phyloP scores from a whole-genome alignment of 495 filamentous ascomycete genomes.

The Acidiella bohemica region DNA sequence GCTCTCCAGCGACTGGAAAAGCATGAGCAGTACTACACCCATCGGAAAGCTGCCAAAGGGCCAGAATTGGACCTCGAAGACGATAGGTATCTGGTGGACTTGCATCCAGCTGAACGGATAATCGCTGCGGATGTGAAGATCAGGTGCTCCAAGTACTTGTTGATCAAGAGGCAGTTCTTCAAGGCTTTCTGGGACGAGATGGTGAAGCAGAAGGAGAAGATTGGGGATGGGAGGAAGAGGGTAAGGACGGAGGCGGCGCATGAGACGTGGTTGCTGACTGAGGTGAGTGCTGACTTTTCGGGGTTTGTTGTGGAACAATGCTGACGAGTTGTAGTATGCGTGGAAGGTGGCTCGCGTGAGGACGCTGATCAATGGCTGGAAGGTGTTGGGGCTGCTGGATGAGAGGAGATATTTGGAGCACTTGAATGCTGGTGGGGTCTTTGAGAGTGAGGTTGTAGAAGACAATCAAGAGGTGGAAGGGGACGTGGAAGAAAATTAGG shows the following conservation, averaged over 20 bases:
- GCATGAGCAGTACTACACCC: background rate
- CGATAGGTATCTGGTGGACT: slow-evolving; percentile 4
- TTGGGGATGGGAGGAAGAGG: background rate
- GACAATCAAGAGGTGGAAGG: no score
- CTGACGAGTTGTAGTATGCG: background rate
- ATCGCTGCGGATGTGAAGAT: background rate
- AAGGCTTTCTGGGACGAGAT: slow-evolving; percentile 5
- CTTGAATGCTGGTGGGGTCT: slow-evolving; percentile 1
- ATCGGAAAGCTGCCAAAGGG: background rate
- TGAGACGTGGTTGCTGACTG: slow-evolving; percentile 7
- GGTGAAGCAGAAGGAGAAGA: background rate
- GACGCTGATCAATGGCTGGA: slow-evolving; percentile 10
- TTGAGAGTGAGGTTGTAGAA: no score
- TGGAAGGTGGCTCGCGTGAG: background rate
- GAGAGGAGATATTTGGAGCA: slow-evolving; percentile 5
- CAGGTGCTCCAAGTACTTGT: slow-evolving; percentile 7
- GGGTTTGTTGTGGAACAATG: background rate
- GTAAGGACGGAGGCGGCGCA: slow-evolving; percentile 9
- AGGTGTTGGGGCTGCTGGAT: slow-evolving; percentile 7
- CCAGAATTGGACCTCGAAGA: background rate
- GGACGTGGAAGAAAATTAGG: no score
- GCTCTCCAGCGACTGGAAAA: slow-evolving; percentile 2
- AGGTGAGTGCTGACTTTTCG: background rate
- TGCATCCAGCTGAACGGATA: slow-evolving; percentile 2
- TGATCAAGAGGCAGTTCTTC: slow-evolving; percentile 10